Percentiles rank a stretch among this genome's conserved stretches.
phyloP scores from a whole-genome alignment of 2,329 filamentous ascomycete genomes.

The Apiospora koreana region DNA sequence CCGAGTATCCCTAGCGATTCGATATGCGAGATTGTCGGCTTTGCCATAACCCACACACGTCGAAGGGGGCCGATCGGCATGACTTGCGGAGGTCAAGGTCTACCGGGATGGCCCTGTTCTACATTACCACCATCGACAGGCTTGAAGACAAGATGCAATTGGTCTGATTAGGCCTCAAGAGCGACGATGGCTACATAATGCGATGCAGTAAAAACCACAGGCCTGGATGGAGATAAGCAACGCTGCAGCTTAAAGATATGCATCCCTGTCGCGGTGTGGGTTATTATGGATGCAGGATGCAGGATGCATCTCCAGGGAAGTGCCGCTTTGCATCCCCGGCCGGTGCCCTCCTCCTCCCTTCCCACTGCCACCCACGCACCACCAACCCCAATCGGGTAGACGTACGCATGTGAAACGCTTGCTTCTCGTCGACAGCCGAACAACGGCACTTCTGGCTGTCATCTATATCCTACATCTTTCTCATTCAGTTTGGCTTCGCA shows the following conservation, averaged over 20 bases:
- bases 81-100: conserved; percentile 1
- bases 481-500: background rate
- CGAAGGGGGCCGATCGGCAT: background rate
- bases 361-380: background rate
- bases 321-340: background rate
- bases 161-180: background rate
- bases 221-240: background rate
- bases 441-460: background rate
- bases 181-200: background rate
- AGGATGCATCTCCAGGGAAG: background rate
- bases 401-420: background rate
- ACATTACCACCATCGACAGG: background rate
- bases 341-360: background rate
- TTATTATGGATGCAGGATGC: background rate
- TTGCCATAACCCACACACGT: background rate
- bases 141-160: background rate
- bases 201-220: background rate
- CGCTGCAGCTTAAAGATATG: background rate
- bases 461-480: background rate
- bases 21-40: background rate
- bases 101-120: background rate
- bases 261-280: background rate
- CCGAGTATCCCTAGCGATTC: background rate
- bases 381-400: background rate
- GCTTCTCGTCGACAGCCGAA: background rate